phyloP scores from a whole-genome alignment of 2,329 filamentous ascomycete species.

The Penicillium palitans region DNA sequence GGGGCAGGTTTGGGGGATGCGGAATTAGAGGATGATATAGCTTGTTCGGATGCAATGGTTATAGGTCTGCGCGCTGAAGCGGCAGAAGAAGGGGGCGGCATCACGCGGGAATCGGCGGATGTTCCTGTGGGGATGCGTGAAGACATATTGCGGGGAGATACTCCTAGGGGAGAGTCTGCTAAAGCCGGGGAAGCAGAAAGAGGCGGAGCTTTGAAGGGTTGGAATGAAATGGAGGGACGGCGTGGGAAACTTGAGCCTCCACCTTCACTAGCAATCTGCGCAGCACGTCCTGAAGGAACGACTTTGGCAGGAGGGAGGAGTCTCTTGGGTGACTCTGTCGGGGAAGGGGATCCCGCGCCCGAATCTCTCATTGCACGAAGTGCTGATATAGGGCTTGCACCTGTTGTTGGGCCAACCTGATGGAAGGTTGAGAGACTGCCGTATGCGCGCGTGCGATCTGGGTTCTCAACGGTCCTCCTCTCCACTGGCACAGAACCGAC shows the following conservation, averaged over 20 bases:
- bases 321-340: slow-evolving; percentile 52
- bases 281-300: slow-evolving; percentile 34
- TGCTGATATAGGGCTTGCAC: slow-evolving; percentile 82
- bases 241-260: slow-evolving; percentile 56
- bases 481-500: slow-evolving; percentile 73
- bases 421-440: slow-evolving; percentile 89
- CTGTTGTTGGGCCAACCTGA: slow-evolving; percentile 69
- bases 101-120: slow-evolving; percentile 42
- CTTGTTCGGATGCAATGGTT: slow-evolving; percentile 61
- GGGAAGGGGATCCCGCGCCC: slow-evolving; percentile 51
- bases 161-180: slow-evolving; percentile 49
- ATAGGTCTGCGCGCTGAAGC: slow-evolving; percentile 41
- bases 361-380: slow-evolving; percentile 67
- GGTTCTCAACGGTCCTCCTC: slow-evolving; percentile 52
- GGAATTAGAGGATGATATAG: slow-evolving; percentile 65
- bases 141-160: slow-evolving; percentile 54
- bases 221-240: slow-evolving; percentile 83
- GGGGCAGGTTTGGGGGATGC: slow-evolving; percentile 77
- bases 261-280: slow-evolving; percentile 46
- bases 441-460: slow-evolving; percentile 75
- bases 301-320: slow-evolving; percentile 43
- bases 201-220: slow-evolving; percentile 94
- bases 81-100: slow-evolving; percentile 41
- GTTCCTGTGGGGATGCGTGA: slow-evolving; percentile 42
- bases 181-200: slow-evolving; percentile 82